Conservation (phyloP, 2,329 filamentous ascomycete species). For the Fusarium brevicatenulatum region DNA sequence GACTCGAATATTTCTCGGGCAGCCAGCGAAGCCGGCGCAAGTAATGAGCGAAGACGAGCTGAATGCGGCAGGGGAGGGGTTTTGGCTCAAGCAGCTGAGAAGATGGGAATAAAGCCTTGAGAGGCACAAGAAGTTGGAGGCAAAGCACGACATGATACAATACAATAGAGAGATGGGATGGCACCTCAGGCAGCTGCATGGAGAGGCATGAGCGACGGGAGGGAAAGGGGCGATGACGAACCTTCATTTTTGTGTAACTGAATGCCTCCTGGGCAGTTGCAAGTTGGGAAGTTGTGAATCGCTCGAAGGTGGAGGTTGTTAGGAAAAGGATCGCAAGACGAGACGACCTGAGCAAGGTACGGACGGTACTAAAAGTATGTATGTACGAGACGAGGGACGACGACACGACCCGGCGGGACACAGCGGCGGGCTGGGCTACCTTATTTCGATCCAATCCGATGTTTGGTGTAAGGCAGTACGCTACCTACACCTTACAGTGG, state of each 20-base stretch:
- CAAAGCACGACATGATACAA: constrained; percentile 14
- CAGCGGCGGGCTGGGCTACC: constrained; percentile 33
- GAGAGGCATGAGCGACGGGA: constrained; percentile 26
- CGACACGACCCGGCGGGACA: constrained; percentile 26
- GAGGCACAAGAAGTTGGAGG: constrained; percentile 14
- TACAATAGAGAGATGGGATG: not conserved
- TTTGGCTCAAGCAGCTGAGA: constrained; percentile 7
- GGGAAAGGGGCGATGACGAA: constrained; percentile 43
- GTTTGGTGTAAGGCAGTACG: constrained; percentile 12
- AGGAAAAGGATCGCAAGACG: constrained; percentile 37
- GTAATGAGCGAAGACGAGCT: constrained; percentile 11
- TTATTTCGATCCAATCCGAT: constrained; percentile 39
- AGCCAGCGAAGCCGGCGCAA: constrained; percentile 23
- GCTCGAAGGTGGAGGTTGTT: constrained; percentile 32
- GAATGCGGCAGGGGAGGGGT: constrained; percentile 31
- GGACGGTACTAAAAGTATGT: not conserved
- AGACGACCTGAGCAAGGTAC: constrained; percentile 29
- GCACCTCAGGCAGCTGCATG: constrained; percentile 1
- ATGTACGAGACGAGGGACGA: constrained; percentile 9
- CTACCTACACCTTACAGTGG: not conserved
- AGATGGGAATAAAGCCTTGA: constrained; percentile 12
- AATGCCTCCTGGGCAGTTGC: constrained; percentile 44
- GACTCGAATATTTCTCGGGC: constrained; percentile 28
- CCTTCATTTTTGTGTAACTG: constrained; percentile 52
- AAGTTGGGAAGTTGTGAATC: constrained; percentile 41